A percentile compares a stretch with the other conserved stretches of the same genome.
Conservation (phyloP, 208 protist genomes). For the Wallacemonas sp. region DNA sequence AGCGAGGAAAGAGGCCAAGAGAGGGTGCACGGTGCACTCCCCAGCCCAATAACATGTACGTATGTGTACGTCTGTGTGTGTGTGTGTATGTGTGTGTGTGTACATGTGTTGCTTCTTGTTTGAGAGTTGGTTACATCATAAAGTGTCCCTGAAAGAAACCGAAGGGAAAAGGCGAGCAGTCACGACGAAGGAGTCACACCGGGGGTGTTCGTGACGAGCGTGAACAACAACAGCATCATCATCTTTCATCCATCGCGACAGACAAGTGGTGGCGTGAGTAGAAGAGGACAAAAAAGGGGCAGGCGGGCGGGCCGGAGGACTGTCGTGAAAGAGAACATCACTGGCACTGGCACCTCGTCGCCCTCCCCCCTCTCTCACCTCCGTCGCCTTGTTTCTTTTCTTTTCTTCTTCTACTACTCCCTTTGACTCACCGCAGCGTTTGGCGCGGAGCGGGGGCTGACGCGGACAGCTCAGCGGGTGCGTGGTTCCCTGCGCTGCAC, state of each 20-base stretch:
- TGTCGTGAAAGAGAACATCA: too few species aligned
- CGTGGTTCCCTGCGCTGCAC: constrained; percentile 1
- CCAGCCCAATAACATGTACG: neutral
- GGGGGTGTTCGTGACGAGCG: too few species aligned
- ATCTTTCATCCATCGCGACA: too few species aligned
- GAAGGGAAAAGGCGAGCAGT: neutral
- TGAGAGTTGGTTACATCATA: neutral
- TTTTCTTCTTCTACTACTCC: neutral
- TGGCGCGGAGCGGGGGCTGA: neutral
- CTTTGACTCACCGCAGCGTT: neutral
- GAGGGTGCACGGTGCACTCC: neutral
- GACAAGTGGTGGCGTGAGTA: too few species aligned
- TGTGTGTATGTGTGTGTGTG: neutral
- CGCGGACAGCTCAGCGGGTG: neutral
- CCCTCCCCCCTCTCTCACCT: too few species aligned
- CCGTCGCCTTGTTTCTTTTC: neutral
- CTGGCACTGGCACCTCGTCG: too few species aligned
- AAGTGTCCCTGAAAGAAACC: too few species aligned
- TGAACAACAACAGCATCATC: too few species aligned
- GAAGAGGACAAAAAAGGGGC: too few species aligned
- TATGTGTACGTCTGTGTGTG: neutral
- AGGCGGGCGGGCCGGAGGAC: too few species aligned
- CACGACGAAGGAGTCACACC: neutral
- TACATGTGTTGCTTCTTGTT: too few species aligned
- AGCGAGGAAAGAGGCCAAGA: neutral